Evolutionary conservation across 2,329 filamentous ascomycete species (phyloP), one percentile per base, ranked within the genome.

Genomic region (Arthrinium puccinioides): DNA sequence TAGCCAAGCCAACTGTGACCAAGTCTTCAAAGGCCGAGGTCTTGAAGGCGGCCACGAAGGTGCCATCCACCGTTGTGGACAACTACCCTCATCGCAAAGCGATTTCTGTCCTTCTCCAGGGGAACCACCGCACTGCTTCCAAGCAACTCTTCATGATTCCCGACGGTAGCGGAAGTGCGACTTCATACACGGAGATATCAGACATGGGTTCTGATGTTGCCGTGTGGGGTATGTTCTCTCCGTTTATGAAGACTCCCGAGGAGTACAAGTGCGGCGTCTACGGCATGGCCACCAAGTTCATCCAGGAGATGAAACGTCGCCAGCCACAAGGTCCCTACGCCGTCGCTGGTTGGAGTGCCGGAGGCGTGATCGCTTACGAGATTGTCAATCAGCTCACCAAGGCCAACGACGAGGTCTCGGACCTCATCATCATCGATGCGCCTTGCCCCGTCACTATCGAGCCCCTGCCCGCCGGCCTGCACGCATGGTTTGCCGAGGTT

Each of bases 261-360:
- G 72, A 81, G 49, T 83, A 74, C 61, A 71, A 69, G 20, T 81
- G 77, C 49, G 78, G 78, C 41, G 75, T 84, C 37, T 74, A 79
- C 49, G 76, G 77, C 19, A 76, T 82, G 54, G 74, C 79, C 6
- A 60, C 70, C 46, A 72, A 80, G 53, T 84, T 81, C 59, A 72
- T 84, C 26, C 63, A 69, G 5, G 82, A 87, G 60, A 83, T 87
- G 59, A 80, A 78, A 58, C 74, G 77, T 5, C 79, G 82, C 35
- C 82, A 87, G 58, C 77, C 82, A 4, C 52, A 65, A 16, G 84
- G 84, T 0, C 79, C 81, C 1, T 86, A 85, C 58, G 70, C 72
- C 35, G 60, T 87, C 1, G 74, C 77, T 13, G 84, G 84, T 18
- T 88, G 83, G 84, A 84, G 77, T n/a, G 83, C 82, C 2, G 84